Base-by-base conservation (phyloP, 139 green algal species). In the Closterium sp. region DNA sequence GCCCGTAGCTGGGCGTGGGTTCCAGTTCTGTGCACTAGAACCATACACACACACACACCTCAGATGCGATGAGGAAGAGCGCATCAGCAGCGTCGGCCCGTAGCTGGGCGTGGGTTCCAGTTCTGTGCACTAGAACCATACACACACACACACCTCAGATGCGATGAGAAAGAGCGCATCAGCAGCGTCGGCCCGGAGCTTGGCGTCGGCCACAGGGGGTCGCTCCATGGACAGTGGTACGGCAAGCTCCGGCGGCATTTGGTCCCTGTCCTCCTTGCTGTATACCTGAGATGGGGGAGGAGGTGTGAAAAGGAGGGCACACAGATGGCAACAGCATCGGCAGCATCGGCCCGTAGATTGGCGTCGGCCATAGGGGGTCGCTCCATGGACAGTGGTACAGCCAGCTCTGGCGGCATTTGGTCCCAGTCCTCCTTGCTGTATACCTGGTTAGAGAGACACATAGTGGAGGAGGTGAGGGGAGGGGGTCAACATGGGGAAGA, bases 91-190 rank as follows among this genome's bases (percentile, higher is more conserved):
- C 30, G 7, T 88, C 30, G 30, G 30, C 7, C 85, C 30, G 4
- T 7, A 31, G 30, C 7, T 13, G 5, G 30, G 86, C 19, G 30
- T 93, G 30, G n/a, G n/a, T n/a, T n/a, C n/a, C 32, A 38, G 32
- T 38, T 2, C 32, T 7, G 32, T 38, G 32, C 32, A 38, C 32
- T 38, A 38, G 32, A 38, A 38, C 32, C 32, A 38, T 38, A 7
- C 34, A 90, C 17, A 42, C 34, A 3, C 13, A 79, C 17, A 4
- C 19, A 79, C 62, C 62, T 79, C 62, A 79, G 62, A 79, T 1
- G 91, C 85, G 7, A 94, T 94, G 9, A 94, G 91, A 21, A 50
- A 92, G 27, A 94, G 89, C 11, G 91, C 88, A 62, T 94, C 91
- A 27, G 91, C 91, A 28, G 89, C 91, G 34, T 38, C 91, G 17